A percentile compares a stretch with the other conserved stretches of the same genome.
Evolutionary conservation across 164 flowering plant genomes (phyloP).

Genomic region (Vitis cinerea): DNA sequence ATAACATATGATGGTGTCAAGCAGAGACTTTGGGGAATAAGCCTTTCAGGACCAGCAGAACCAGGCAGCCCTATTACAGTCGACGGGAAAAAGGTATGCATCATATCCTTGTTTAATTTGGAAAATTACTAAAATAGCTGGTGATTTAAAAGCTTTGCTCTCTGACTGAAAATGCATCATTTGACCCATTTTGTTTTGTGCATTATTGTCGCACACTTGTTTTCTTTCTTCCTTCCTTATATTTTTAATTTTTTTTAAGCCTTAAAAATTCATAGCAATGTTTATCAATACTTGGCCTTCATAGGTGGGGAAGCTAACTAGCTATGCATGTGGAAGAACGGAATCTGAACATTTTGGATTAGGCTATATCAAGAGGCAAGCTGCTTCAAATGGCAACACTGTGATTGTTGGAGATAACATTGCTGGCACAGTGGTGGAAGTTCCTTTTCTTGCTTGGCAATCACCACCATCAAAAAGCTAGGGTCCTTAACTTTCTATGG

Average conservation of each 20-base stretch:
- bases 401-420: conserved; percentile 56
- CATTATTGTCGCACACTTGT: background rate
- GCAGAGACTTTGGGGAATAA: conserved; percentile 72
- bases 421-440: conserved; percentile 55
- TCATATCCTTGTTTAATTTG: background rate
- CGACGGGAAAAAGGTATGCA: conserved; percentile 66
- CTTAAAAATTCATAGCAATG: too few species aligned
- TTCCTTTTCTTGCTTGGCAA: conserved; percentile 64
- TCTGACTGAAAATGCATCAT: too few species aligned
- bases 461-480: conserved; percentile 24
- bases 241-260: too few species aligned
- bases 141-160: too few species aligned
- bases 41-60: conserved; percentile 60
- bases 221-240: too few species aligned
- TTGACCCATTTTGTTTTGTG: background rate
- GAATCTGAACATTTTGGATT: conserved; percentile 59
- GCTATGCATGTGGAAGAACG: conserved; percentile 55
- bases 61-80: conserved; percentile 64
- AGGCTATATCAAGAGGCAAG: conserved; percentile 69
- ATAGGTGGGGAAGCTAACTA: conserved; percentile 83
- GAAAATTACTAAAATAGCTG: too few species aligned
- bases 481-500: conserved; percentile 5
- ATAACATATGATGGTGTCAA: conserved; percentile 86
- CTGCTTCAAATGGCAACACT: conserved; percentile 51
- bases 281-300: background rate